Base-by-base conservation (phyloP, 1,284 basidiomycete genomes). In the Leccinum griseonigrum region DNA sequence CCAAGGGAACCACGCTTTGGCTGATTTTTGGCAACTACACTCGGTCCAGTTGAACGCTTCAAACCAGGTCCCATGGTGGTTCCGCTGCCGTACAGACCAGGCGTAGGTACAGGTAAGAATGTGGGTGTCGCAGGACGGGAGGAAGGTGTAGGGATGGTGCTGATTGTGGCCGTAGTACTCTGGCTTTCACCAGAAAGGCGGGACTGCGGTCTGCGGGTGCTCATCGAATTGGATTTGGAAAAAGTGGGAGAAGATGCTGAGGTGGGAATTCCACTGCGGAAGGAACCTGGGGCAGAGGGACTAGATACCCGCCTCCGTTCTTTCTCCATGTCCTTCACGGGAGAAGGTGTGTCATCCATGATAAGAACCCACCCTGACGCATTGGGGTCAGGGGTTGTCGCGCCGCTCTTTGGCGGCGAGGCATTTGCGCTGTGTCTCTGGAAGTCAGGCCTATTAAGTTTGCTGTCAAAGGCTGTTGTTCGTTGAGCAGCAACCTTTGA, bases 271-370 rank as follows among this genome's bases (percentile, higher is more conserved):
- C 71, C 71, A 34, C 75, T 71, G 46, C 76, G 77, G 68, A 78
- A 83, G 13, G 77, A 69, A 50, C 75, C 77, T 14, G 79, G 77
- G 34, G 74, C 77, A 60, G 78, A 77, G 26, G 88, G 85, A 65
- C 85, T 89, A 10, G 88, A 87, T 11, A 81, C 73, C 66, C 87
- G 81, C 62, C 87, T 79, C 59, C 78, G 73, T 62, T 84, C 83
- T 63, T 82, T 82, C 58, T 83, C 82, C 63, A 79, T 77, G 56
- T 81, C 78, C 71, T 85, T 87, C 43, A 78, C 78, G 22, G 87
- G 88, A n/a, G 86, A 86, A 16, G 90, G 88, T 0, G 87, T 85
- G 67, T 91, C 90, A 65, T 91, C 90, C 89, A 91, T 90, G 58
- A 92, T 89, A 32, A 91, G 81, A 40, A 92, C 90, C 90, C 90